These are phyloP conservation scores for Delonix regia DNA, from an alignment of 306 rosid genomes.

Conservation along the genomic window DNA sequence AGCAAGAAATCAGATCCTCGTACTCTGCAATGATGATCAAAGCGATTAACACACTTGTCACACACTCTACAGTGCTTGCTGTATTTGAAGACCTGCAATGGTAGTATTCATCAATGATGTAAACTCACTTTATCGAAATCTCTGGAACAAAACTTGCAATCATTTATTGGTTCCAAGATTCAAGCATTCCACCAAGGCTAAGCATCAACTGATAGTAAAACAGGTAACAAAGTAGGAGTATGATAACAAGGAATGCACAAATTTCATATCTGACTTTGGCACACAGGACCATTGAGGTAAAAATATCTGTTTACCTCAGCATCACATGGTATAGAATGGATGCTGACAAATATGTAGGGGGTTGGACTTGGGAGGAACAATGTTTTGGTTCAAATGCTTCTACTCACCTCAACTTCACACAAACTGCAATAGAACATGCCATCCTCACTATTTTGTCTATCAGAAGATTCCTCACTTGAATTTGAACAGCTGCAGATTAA, in stretches of 20 bases:
- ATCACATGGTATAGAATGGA: neutral
- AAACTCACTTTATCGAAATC: constrained; percentile 6
- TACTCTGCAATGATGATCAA: constrained; percentile 98
- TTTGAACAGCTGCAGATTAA: constrained; percentile 55
- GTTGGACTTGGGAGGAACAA: neutral
- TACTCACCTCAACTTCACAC: constrained; percentile 93
- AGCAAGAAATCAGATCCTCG: constrained; percentile 22
- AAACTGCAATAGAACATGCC: constrained; percentile 92
- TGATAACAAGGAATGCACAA: neutral
- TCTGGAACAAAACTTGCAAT: neutral
- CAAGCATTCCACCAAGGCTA: neutral
- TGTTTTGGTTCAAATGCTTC: neutral
- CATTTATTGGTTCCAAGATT: constrained; percentile 1
- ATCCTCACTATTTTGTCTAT: constrained; percentile 67
- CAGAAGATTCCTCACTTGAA: constrained; percentile 60
- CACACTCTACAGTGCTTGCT: constrained; percentile 94
- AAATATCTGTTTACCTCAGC: constrained; percentile 6
- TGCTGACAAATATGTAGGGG: neutral
- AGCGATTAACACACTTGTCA: constrained; percentile 84
- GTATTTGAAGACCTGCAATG: constrained; percentile 76
- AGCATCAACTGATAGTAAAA: neutral
- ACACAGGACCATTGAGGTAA: neutral
- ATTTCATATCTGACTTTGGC: constrained; percentile 12
- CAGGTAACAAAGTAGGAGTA: neutral
- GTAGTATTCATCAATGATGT: constrained; percentile 22